A percentile compares a stretch with the other conserved stretches of the same genome.
phyloP scores from a whole-genome alignment of 208 protist genomes.

The Leishmania tarentolae region DNA sequence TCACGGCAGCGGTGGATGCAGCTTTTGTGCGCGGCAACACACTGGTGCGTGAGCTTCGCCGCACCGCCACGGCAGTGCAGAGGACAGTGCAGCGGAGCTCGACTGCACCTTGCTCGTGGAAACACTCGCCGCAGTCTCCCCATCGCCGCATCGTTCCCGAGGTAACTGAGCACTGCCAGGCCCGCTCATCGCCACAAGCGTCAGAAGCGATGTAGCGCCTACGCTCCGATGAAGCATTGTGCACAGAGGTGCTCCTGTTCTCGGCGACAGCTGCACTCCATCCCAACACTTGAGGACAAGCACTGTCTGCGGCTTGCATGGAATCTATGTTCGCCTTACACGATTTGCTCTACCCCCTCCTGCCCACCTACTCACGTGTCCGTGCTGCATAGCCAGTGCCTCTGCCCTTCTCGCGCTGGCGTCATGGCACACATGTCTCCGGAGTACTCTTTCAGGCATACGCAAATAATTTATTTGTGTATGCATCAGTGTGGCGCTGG shows the following conservation, averaged over 20 bases:
- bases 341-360: not conserved
- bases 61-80: slow-evolving; percentile 3
- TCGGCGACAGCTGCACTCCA: not conserved
- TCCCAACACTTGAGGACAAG: not conserved
- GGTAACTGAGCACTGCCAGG: not conserved
- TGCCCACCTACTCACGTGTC: not conserved
- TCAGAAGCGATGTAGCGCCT: not conserved
- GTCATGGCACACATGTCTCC: not conserved
- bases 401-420: not conserved
- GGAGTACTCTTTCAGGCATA: not conserved
- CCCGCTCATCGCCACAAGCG: not conserved
- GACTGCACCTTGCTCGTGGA: not conserved
- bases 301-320: not conserved
- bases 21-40: slow-evolving; percentile 26
- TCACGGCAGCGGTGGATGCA: slow-evolving; percentile 13
- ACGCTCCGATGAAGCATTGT: not conserved
- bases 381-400: not conserved
- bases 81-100: not conserved
- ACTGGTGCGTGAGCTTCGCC: slow-evolving; percentile 18
- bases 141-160: not conserved
- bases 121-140: not conserved
- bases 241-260: not conserved
- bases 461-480: not conserved
- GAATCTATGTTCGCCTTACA: not conserved
- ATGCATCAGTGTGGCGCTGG: not conserved